Percentiles rank a stretch among this genome's conserved stretches.
These are phyloP conservation scores for Babesia bigemina DNA, from an alignment of 169 alveolate species.

Conservation along the genomic window DNA sequence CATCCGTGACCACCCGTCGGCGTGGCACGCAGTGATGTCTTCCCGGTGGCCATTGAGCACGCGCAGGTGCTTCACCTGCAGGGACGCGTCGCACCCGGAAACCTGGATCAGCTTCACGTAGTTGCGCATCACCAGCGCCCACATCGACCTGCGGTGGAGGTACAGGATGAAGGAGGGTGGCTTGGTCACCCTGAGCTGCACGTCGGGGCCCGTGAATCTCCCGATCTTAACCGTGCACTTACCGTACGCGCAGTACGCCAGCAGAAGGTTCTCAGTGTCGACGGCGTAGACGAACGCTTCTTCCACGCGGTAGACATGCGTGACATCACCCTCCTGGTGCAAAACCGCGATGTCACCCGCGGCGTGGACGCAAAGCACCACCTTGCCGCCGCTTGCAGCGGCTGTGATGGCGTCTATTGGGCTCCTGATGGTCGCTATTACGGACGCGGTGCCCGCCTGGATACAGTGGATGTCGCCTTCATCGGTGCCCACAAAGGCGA, in stretches of 20 bases:
- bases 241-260: conserved; percentile 11
- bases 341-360: not conserved
- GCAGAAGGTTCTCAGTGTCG: not conserved
- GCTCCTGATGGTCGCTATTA: no score
- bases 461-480: conserved; percentile 18
- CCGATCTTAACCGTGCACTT: conserved; percentile 16
- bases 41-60: conserved; percentile 51
- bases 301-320: not conserved
- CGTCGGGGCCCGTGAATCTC: not conserved
- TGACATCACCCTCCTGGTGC: not conserved
- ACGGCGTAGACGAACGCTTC: not conserved
- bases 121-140: conserved; percentile 62
- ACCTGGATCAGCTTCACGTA: conserved; percentile 45
- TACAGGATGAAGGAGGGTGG: conserved; percentile 47
- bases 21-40: conserved; percentile 37
- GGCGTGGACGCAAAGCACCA: not conserved
- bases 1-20: conserved; percentile 63
- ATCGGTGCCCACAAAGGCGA: conserved; percentile 33
- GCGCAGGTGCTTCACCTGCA: conserved; percentile 11
- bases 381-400: not conserved
- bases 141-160: conserved; percentile 47
- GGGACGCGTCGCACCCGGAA: not conserved
- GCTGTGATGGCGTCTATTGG: not conserved
- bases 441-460: not conserved
- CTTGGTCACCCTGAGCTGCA: conserved; percentile 35